Base-by-base conservation (phyloP, 208 protist genomes). In the Leishmania guyanensis region DNA sequence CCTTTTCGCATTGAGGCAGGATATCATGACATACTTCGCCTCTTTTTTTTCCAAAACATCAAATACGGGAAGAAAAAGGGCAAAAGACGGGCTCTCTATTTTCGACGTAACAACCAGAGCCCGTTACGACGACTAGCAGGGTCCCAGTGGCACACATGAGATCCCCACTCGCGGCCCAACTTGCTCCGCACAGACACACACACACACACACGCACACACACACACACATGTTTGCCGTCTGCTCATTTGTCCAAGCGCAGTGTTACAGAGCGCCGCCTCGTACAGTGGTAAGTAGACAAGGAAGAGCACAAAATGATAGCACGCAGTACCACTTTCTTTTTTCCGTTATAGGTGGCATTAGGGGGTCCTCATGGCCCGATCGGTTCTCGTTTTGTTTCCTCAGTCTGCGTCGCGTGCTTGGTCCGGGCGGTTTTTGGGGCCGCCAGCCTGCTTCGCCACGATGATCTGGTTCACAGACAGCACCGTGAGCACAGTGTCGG, bases 371-470 rank as follows among this genome's bases (percentile, higher is more conserved):
- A 54, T 53, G 16, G 12, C 46, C 26, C 43, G 6, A 73, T 73
- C 69, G 22, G 36, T 60, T 6, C 51, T 3, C 17, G 9, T 26
- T 46, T 60, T 39, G 51, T n/a, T 12, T 62, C 72, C 14, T 87
- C 84, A 91, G 62, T 94, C 88, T n/a, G 89, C 96, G 73, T 98
- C 96, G 64, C 94, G 90, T 6, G 93, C 94, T 76, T 96, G 92
- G 74, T 95, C 93, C 14, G 90, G 87, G 78, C 92, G 94, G 69
- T 90, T 90, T 91, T 99, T 99, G 22, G 98, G 98, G 43, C 98
- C 99, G 73, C 99, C 99, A 16, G 99, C 98, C 79, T 98, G 97
- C 89, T 99, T 99, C n/a, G 97, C 87, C 89, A 99, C 99, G 87
- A 99, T 99, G 83, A 99, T 99, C 89, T 98, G 94, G 81, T 97